Percentiles rank a stretch among this genome's conserved stretches.
These are phyloP conservation scores for Hygrocybe coccinea DNA, from an alignment of 768 basidiomycete species.

Conservation along the genomic window DNA sequence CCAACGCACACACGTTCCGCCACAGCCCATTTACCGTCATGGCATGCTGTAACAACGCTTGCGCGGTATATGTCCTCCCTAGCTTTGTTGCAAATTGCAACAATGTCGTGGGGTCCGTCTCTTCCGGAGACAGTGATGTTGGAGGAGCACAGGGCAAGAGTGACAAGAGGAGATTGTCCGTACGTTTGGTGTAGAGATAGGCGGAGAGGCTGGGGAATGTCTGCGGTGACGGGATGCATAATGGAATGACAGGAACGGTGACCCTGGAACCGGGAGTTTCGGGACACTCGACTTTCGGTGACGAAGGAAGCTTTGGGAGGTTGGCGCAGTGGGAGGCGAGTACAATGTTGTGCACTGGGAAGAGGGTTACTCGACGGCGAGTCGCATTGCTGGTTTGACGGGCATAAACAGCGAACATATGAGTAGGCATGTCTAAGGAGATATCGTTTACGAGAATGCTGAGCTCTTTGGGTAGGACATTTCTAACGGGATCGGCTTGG, in stretches of 20 bases:
- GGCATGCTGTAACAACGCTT: slow-evolving; percentile 46
- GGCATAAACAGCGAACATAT: slow-evolving; percentile 47
- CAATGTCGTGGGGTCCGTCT: slow-evolving; percentile 7
- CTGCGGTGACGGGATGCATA: slow-evolving; percentile 58
- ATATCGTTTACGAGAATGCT: slow-evolving; percentile 36
- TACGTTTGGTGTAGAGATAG: slow-evolving; percentile 64
- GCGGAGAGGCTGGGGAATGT: slow-evolving; percentile 55
- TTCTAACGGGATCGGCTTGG: slow-evolving; percentile 25
- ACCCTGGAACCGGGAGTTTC: slow-evolving; percentile 31
- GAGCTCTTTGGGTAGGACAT: slow-evolving; percentile 41
- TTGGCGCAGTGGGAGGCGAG: slow-evolving; percentile 65
- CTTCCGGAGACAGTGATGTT: slow-evolving; percentile 27
- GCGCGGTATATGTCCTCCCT: slow-evolving; percentile 39
- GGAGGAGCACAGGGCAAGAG: slow-evolving; percentile 39
- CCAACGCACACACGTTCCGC: slow-evolving; percentile 68
- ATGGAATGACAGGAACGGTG: slow-evolving; percentile 55
- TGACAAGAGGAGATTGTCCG: slow-evolving; percentile 44
- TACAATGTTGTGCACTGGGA: slow-evolving; percentile 65
- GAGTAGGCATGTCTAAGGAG: slow-evolving; percentile 40
- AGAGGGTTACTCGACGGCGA: slow-evolving; percentile 41
- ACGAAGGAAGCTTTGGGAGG: slow-evolving; percentile 51
- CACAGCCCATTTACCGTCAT: slow-evolving; percentile 59
- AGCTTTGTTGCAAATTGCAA: slow-evolving; percentile 30
- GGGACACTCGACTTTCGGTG: slow-evolving; percentile 28
- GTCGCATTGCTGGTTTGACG: slow-evolving; percentile 15